These are phyloP conservation scores for Protomyces inundatus DNA, from an alignment of 1,139 yeast species.

Conservation along the genomic window DNA sequence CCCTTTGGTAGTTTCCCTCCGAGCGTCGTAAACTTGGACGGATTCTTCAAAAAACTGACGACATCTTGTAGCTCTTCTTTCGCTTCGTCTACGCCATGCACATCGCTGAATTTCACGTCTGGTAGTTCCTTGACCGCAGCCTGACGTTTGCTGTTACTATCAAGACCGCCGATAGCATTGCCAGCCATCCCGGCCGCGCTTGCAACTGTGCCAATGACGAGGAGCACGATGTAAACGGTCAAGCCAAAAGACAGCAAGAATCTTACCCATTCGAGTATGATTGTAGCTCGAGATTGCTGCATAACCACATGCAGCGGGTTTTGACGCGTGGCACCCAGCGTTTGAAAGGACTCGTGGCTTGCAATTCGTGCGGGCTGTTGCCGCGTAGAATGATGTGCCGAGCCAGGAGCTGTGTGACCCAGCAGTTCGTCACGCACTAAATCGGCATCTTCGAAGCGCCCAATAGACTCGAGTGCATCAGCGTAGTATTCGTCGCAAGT, in stretches of 20 bases:
- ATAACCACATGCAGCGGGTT: constrained; percentile 86
- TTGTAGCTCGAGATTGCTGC: constrained; percentile 71
- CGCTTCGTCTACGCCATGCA: constrained; percentile 97
- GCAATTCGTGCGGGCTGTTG: background rate
- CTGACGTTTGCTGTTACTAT: constrained; percentile 11
- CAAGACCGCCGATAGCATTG: constrained; percentile 20
- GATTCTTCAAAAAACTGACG: constrained; percentile 93
- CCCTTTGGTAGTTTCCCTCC: constrained; percentile 98
- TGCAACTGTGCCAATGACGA: constrained; percentile 52
- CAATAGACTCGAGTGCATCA: constrained; percentile 10
- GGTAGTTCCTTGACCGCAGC: constrained; percentile 60
- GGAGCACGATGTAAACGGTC: constrained; percentile 56
- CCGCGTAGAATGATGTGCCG: background rate
- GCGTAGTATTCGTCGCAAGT: constrained; percentile 70
- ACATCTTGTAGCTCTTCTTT: constrained; percentile 94
- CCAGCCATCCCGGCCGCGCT: constrained; percentile 47
- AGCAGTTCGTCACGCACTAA: constrained; percentile 5
- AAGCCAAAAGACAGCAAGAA: constrained; percentile 79
- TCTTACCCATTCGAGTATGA: constrained; percentile 79
- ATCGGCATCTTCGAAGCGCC: constrained; percentile 10
- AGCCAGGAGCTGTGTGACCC: background rate
- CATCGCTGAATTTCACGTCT: constrained; percentile 84
- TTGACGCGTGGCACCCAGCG: constrained; percentile 11
- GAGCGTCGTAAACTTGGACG: constrained; percentile 87
- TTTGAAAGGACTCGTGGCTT: background rate